Percentiles rank a stretch among this genome's conserved stretches.
Evolutionary conservation across 345 rosid genomes (phyloP).

Genomic region (Carallia brachiata): DNA sequence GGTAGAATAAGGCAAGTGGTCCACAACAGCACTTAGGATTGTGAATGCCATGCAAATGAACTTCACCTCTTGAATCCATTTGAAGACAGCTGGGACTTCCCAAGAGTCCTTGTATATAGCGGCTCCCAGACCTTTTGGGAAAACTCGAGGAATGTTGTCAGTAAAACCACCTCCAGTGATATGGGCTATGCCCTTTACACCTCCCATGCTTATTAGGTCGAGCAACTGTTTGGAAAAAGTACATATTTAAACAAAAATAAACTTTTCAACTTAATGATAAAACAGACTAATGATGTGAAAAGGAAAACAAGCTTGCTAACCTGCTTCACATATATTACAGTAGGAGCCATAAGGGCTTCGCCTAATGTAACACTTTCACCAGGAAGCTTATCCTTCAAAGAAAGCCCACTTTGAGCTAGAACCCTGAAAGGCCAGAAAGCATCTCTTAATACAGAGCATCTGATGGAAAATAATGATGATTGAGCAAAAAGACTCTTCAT

Average conservation of each 20-base stretch:
- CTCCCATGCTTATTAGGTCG: slow-evolving; percentile 72
- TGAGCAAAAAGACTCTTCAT: neutral
- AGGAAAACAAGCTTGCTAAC: slow-evolving; percentile 31
- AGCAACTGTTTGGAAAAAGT: slow-evolving; percentile 48
- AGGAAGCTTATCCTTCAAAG: slow-evolving; percentile 67
- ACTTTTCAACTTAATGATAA: too few species aligned
- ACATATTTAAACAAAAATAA: neutral
- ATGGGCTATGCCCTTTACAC: slow-evolving; percentile 88
- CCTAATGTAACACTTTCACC: slow-evolving; percentile 60
- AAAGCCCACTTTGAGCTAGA: slow-evolving; percentile 58
- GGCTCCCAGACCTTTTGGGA: slow-evolving; percentile 83
- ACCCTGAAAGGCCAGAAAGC: slow-evolving; percentile 43
- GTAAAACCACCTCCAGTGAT: slow-evolving; percentile 95
- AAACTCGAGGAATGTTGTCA: slow-evolving; percentile 81
- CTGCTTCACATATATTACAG: slow-evolving; percentile 87
- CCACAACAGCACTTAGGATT: neutral
- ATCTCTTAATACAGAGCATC: neutral
- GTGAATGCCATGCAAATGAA: neutral
- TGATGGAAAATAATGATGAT: neutral
- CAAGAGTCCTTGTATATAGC: slow-evolving; percentile 58
- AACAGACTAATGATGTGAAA: neutral
- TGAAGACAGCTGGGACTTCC: slow-evolving; percentile 70
- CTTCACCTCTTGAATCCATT: slow-evolving; percentile 84
- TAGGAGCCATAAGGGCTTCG: slow-evolving; percentile 92
- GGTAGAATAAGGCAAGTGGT: neutral